Evolutionary conservation across 306 rosid species (phyloP).

Genomic region (Herpetospermum pedunculosum): DNA sequence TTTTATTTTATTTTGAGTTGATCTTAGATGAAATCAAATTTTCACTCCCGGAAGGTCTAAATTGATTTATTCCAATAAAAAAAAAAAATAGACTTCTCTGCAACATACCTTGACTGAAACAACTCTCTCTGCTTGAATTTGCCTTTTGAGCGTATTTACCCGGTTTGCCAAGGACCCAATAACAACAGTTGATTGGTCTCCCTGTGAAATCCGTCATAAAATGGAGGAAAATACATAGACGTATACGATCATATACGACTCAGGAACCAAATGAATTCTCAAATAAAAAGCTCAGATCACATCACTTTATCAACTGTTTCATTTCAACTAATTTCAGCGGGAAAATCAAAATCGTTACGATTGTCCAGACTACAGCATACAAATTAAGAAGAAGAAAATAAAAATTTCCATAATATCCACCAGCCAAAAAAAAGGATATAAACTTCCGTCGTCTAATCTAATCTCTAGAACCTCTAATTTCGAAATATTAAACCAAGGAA

Average conservation of each 20-base stretch:
- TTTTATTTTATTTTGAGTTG: too few relatives aligned
- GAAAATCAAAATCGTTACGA: not conserved
- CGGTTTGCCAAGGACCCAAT: conserved; percentile 37
- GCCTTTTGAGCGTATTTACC: conserved; percentile 58
- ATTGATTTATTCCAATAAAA: too few relatives aligned
- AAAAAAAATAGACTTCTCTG: not conserved
- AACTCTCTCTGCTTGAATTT: conserved; percentile 70
- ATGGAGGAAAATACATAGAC: not conserved
- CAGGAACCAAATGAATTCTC: not conserved
- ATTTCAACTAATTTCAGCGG: not conserved
- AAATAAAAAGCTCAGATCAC: not conserved
- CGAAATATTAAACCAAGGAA: not conserved
- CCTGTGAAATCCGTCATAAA: conserved; percentile 27
- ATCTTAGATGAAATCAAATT: too few relatives aligned
- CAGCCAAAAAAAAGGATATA: not conserved
- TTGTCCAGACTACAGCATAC: not conserved
- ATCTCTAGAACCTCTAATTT: not conserved
- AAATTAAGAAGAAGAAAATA: not conserved
- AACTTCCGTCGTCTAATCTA: not conserved
- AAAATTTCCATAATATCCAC: not conserved
- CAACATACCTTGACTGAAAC: conserved; percentile 22
- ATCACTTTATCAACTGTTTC: not conserved
- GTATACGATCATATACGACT: not conserved
- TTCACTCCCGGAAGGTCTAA: too few relatives aligned
- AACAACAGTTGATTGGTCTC: conserved; percentile 31